Base-by-base conservation (phyloP, 345 rosid species). In the Combretum micranthum region DNA sequence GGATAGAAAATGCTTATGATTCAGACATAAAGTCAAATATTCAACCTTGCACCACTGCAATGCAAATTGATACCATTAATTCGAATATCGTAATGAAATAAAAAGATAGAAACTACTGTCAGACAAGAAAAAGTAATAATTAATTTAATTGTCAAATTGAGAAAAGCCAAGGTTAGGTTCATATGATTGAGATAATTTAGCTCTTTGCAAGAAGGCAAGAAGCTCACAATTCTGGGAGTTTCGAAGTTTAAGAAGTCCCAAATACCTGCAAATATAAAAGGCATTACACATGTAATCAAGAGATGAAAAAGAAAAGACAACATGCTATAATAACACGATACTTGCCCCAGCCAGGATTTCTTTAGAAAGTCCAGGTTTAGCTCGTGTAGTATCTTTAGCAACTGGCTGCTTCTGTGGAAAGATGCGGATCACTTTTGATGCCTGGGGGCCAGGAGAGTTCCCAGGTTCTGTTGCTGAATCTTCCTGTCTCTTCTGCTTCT, bases 381-480 rank as follows among this genome's bases (percentile, higher is more conserved):
- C 72, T 68, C 78, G 62, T 62, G 73, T 56, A 22, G 72, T 47
- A 60, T 73, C 74, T 23, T 72, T 70, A 16, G 62, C 72, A 17
- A 92, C 77, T 25, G 97, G 82, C 67, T 72, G 75, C 70, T 70
- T 89, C 80, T 86, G 97, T 15, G 74, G 75, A 62, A 89, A 84
- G 46, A 80, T 77, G 16, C 86, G 91, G 65, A 83, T 55, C 46
- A 65, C 62, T 71, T 79, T 85, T 4, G 66, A 54, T 37, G 45
- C 47, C 51, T 26, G 84, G 21, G 71, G 80, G 44, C 20, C 52
- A 42, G 44, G 70, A 15, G 80, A 60, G 43, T 60, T 55, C 68
- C 73, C 77, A 3, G 69, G 52, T 19, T 55, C 55, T 49, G 59
- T 59, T 47, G 60, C 77, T 0, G 85, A 66, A 37, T 72, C 90